phyloP scores from a whole-genome alignment of 2,329 filamentous ascomycete species.

The Rhynchosporium agropyri region DNA sequence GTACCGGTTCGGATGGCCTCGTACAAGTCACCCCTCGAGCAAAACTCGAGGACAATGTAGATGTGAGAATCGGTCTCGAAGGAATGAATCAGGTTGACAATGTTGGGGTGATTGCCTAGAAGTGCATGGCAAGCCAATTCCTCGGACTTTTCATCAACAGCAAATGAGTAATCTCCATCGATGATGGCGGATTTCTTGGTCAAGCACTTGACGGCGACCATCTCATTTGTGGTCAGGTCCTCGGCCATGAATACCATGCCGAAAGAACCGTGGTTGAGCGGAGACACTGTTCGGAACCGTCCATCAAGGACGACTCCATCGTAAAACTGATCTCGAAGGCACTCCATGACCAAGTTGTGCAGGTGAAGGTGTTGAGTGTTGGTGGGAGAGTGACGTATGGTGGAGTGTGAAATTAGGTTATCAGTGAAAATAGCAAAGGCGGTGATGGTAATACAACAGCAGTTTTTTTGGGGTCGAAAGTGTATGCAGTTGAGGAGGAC shows the following conservation, averaged over 20 bases:
- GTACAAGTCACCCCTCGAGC: conserved; percentile 92
- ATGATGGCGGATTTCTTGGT: conserved; percentile 75
- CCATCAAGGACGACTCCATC: conserved; percentile 80
- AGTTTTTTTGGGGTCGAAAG: conserved; percentile 38
- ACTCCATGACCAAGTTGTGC: conserved; percentile 64
- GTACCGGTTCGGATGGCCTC: conserved; percentile 90
- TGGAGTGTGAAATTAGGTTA: conserved; percentile 33
- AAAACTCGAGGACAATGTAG: conserved; percentile 94
- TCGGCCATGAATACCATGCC: conserved; percentile 96
- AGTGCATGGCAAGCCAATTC: conserved; percentile 78
- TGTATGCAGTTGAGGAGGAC: conserved; percentile 37
- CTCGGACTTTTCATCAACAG: conserved; percentile 81
- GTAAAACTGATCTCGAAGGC: conserved; percentile 80
- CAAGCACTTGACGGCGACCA: conserved; percentile 94
- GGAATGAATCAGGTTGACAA: conserved; percentile 87
- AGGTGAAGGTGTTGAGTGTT: conserved; percentile 24
- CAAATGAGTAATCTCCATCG: conserved; percentile 56
- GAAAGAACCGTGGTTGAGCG: conserved; percentile 97
- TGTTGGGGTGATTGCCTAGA: conserved; percentile 81
- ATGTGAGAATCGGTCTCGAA: conserved; percentile 91
- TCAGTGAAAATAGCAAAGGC: conserved; percentile 27
- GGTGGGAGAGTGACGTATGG: conserved; percentile 5
- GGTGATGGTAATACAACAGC: conserved; percentile 41
- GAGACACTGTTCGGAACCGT: conserved; percentile 88
- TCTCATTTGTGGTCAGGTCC: conserved; percentile 74